Percentiles rank a stretch among this genome's conserved stretches.
phyloP scores from a whole-genome alignment of 2,329 filamentous ascomycete species.

The Myriosclerotinia scirpicola region DNA sequence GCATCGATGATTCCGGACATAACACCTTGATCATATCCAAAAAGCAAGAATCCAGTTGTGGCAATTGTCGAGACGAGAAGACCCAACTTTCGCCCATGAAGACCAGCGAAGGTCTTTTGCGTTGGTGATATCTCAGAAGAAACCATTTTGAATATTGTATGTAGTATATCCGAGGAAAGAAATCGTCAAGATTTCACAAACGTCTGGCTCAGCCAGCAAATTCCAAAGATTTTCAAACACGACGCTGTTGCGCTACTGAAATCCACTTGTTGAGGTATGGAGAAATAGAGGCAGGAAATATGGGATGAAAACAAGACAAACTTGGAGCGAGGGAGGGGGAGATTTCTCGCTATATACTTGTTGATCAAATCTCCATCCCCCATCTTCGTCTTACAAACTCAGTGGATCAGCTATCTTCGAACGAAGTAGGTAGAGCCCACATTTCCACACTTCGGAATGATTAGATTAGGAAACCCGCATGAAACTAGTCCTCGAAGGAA shows the following conservation, averaged over 20 bases:
- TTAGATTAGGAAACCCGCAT: conserved; percentile 18
- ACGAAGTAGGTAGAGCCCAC: conserved; percentile 5
- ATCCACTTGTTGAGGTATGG: conserved; percentile 17
- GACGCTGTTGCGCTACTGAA: conserved; percentile 17
- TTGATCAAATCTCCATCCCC: conserved; percentile 15
- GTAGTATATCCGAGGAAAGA: neutral
- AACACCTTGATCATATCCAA: conserved; percentile 86
- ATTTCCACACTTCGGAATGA: conserved; percentile 20
- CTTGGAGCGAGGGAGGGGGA: conserved; percentile 11
- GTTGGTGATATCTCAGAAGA: conserved; percentile 12
- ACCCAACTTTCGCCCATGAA: conserved; percentile 65
- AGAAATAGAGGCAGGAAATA: conserved; percentile 5
- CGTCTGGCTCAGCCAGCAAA: conserved; percentile 19
- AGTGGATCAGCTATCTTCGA: conserved; percentile 5
- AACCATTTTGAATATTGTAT: conserved; percentile 4
- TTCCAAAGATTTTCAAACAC: conserved; percentile 17
- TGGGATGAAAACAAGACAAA: neutral
- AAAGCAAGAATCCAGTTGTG: conserved; percentile 78
- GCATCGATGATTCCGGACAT: conserved; percentile 74
- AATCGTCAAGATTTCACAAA: conserved; percentile 20
- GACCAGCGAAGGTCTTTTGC: conserved; percentile 51
- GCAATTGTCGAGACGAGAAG: conserved; percentile 69
- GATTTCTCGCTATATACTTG: conserved; percentile 20
- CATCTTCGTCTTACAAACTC: conserved; percentile 8
- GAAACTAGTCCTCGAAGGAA: conserved; percentile 5